Evolutionary conservation across 495 filamentous ascomycete genomes (phyloP), one percentile per base, ranked within the genome.

Genomic region (Lichenothelia convexa): DNA sequence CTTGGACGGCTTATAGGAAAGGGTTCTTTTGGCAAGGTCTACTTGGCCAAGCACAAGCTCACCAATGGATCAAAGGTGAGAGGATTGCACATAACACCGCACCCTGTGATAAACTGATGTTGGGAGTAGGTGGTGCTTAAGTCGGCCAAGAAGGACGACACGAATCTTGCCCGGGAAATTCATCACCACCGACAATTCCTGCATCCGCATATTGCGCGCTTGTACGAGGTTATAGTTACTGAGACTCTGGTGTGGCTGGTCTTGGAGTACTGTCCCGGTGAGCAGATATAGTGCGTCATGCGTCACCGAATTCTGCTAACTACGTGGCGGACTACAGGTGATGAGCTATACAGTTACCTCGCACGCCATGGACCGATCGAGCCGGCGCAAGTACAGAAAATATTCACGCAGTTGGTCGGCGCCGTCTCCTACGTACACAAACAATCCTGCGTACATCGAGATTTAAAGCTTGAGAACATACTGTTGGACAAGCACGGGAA

Each of bases 121-220:
- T 42, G 21, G 35, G 36, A 49, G 23, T 48, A 91, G 87, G 86
- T 95, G 43, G 87, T 95, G 12, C 82, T 95, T 53, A 95, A 95
- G 58, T 93, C 87, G 31, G 86, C 89, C 38, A 86, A 84, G 51
- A 94, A 93, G 58, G 78, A 87, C 46, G 89, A 97, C 51, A 70
- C 81, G 21, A 95, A 95, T 53, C 75, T 97, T 26, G 85, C 86
- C 24, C 78, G 89, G 39, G 89, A 97, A 53, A 95, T 97, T 45
- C 89, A 97, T 52, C 89, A 97, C 50, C 89, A 97, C 54, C 79
- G 89, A 45, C 89, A 97, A 60, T 93, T 97, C 55, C 65, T 93
- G 41, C 89, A 97, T 54, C 89, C 89, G 19, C 89, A 97, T 61
- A 97, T 97, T 52, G 86, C 89, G 18, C 71, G 89, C 8, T 63